Percentiles rank a stretch among this genome's conserved stretches.
Evolutionary conservation across 164 flowering plant genomes (phyloP).

Genomic region (Nymphaea thermarum): DNA sequence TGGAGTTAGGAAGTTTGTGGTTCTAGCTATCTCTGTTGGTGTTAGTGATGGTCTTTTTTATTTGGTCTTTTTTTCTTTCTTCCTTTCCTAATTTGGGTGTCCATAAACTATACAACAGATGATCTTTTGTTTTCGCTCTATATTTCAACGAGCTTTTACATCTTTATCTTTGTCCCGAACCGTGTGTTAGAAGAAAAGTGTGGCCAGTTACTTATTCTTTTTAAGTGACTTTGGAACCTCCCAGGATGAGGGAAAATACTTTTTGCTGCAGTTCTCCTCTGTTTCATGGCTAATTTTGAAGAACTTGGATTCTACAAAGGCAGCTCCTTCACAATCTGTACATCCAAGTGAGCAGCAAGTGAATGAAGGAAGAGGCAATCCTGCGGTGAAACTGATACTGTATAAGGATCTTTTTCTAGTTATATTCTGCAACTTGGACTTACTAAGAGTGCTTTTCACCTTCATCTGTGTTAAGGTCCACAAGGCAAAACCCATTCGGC

Average conservation of each 20-base stretch:
- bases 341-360: conserved; percentile 27
- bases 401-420: no score
- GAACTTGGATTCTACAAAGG: conserved; percentile 26
- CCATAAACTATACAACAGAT: background rate
- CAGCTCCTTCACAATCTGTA: conserved; percentile 19
- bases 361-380: conserved; percentile 8
- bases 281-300: conserved; percentile 1
- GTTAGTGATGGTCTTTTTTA: no score
- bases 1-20: no score
- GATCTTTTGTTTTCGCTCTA: background rate
- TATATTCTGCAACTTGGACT: no score
- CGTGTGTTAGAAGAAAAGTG: background rate
- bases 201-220: no score
- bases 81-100: background rate
- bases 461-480: background rate
- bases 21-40: no score
- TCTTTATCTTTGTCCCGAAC: background rate
- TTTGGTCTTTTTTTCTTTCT: no score
- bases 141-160: background rate
- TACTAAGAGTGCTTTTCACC: no score
- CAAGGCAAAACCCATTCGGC: conserved; percentile 19
- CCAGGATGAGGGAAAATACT: background rate
- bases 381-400: background rate
- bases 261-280: background rate
- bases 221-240: background rate